Percentiles rank a stretch among this genome's conserved stretches.
These are phyloP conservation scores for Trichoderma arundinaceum DNA, from an alignment of 2,329 filamentous ascomycete genomes.

Conservation along the genomic window DNA sequence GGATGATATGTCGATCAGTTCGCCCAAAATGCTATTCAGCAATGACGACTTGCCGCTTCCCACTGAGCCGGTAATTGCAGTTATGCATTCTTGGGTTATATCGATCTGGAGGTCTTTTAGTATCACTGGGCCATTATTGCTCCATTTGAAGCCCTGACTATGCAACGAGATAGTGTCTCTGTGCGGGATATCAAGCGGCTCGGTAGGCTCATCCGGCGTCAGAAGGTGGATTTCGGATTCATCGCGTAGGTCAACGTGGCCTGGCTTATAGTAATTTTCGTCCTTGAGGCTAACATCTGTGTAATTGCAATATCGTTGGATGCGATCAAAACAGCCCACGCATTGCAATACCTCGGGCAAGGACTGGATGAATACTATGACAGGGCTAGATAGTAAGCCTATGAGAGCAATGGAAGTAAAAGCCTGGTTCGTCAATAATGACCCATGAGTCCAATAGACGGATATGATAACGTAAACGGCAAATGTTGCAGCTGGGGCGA, in stretches of 20 bases:
- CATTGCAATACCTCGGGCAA: conserved; percentile 35
- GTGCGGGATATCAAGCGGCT: not conserved
- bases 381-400: conserved; percentile 34
- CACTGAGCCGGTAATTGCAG: conserved; percentile 30
- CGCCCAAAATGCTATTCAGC: conserved; percentile 28
- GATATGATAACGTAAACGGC: conserved; percentile 39
- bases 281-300: conserved; percentile 3
- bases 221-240: conserved; percentile 22
- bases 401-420: conserved; percentile 37
- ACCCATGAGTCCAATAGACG: conserved; percentile 36
- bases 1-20: conserved; percentile 12
- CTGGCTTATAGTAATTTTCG: conserved; percentile 19
- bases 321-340: conserved; percentile 35
- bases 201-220: not conserved
- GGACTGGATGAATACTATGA: conserved; percentile 36
- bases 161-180: conserved; percentile 5
- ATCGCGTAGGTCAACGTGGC: not conserved
- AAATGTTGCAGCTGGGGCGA: conserved; percentile 40
- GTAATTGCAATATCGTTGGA: conserved; percentile 37
- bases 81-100: conserved; percentile 25
- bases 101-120: conserved; percentile 30
- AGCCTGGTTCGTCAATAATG: conserved; percentile 36
- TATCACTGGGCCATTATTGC: not conserved
- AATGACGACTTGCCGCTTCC: conserved; percentile 32
- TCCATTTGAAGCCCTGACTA: conserved; percentile 25